Percentiles rank a stretch among this genome's conserved stretches.
Conservation (phyloP, 225 moss, liverwort and hornwort species). For the Climacium dendroides region DNA sequence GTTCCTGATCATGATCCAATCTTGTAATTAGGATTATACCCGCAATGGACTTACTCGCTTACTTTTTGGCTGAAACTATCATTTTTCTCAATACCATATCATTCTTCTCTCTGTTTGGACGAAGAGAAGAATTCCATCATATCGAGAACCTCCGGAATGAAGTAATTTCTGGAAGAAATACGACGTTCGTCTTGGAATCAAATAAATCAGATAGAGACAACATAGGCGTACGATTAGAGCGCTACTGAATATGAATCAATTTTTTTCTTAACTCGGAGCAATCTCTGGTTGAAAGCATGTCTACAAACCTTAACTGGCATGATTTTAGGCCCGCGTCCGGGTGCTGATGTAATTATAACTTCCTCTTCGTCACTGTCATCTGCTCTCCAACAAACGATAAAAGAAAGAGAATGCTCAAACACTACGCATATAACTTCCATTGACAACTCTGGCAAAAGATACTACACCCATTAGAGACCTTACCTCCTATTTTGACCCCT, state of each 20-base stretch:
- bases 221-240: neutral
- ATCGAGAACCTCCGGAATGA: neutral
- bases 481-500: neutral
- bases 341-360: neutral
- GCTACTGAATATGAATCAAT: neutral
- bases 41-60: neutral
- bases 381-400: neutral
- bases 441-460: neutral
- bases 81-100: neutral
- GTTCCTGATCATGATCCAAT: slow-evolving; percentile 5
- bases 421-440: neutral
- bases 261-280: neutral
- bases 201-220: neutral
- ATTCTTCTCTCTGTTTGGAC: neutral
- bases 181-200: neutral
- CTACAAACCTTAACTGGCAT: slow-evolving; percentile 10
- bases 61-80: neutral
- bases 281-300: neutral
- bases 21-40: neutral
- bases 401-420: neutral
- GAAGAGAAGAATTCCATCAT: neutral
- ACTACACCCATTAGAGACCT: neutral
- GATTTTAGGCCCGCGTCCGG: neutral
- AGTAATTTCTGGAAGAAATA: neutral
- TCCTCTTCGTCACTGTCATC: slow-evolving; percentile 32